Base-by-base conservation (phyloP, 306 rosid species). In the Urtica urens region DNA sequence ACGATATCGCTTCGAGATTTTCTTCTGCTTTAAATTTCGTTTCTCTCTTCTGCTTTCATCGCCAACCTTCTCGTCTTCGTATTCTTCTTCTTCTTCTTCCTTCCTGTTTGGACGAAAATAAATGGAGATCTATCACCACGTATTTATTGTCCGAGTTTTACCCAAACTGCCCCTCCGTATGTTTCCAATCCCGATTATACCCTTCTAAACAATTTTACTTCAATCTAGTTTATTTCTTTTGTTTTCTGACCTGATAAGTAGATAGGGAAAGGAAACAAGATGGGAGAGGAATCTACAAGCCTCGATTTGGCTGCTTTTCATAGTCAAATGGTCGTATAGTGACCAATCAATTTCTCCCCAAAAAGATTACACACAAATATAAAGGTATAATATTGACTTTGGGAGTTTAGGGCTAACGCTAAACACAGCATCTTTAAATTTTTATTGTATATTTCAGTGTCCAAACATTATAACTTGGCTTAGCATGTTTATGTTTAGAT, bases 41-140 rank as follows among this genome's bases (percentile, higher is more conserved):
- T 14, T 1, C 2, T 15, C 29, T 23, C 51, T 27, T 44, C 10
- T 1, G 8, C 24, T 35, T 23, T 48, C 48, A 31, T 40, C 52
- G 25, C 45, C 51, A 16, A 18, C 52, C 34, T 37, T 26, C 33
- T 23, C 53, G n/a, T n/a, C n/a, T n/a, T n/a, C n/a, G n/a, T n/a
- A n/a, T 47, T 29, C 56, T 20, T 28, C 62, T 40, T 7, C 41
- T 37, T 21, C 33, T 21, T 21, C 41, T 54, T 28, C 49, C 38
- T 6, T n/a, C 56, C 47, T 53, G 64, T 64, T 57, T 64, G 59
- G 70, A 57, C 51, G 27, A 41, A 48, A 30, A 56, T 13, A 7
- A 28, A 22, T 15, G 18, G 10, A 28, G 38, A 41, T 23, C 64
- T 24, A 60, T 19, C 35, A 24, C 70, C 70, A 57, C 70, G 54